Base-by-base conservation (phyloP, 2,329 filamentous ascomycete genomes). In the Colletotrichum somersetense region DNA sequence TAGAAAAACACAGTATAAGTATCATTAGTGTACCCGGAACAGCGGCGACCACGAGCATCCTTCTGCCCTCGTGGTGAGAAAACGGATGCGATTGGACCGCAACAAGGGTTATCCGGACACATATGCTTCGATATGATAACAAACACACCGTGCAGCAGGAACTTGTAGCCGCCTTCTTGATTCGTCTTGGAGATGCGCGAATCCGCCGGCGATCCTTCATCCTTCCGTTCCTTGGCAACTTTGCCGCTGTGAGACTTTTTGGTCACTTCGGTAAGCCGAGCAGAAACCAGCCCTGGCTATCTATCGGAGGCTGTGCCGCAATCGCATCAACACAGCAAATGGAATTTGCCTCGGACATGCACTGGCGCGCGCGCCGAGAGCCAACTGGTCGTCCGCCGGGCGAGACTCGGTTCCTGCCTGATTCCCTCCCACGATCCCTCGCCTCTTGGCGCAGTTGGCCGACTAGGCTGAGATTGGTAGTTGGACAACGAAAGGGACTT, bases 171-270 rank as follows among this genome's bases (percentile, higher is more conserved):
- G 33, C 42, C 58, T 62, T 62, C 58, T 62, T 26, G 18, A 62
- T 62, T 33, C 12, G 58, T 62, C 18, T 23, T 5, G 30, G 16
- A 14, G 33, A 30, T 30, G 18, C 11, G 57, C 40, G 40, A 18
- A 44, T 44, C 40, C 40, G 42, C 11, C 16, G 6, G 20, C 23
- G 48, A 50, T 52, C 50, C 50, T 53, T 30, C 50, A 18, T 62
- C 58, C 58, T 62, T 50, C 46, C 10, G 16, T 26, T 20, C 42
- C 58, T 62, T 62, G 58, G 58, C 58, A 50, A 38, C 14, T 16
- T 42, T 30, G 26, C 42, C 20, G 30, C 12, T 5, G 42, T 61
- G 42, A 48, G 42, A 46, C 44, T 18, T 18, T n/a, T 14, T 16
- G 11, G 35, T 38, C 35, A 3, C 35, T 11, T 5, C 11, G 8